Evolutionary conservation across 1,284 basidiomycete genomes (phyloP), one percentile per base, ranked within the genome.

Genomic region (Fistulinella cinereoalba): DNA sequence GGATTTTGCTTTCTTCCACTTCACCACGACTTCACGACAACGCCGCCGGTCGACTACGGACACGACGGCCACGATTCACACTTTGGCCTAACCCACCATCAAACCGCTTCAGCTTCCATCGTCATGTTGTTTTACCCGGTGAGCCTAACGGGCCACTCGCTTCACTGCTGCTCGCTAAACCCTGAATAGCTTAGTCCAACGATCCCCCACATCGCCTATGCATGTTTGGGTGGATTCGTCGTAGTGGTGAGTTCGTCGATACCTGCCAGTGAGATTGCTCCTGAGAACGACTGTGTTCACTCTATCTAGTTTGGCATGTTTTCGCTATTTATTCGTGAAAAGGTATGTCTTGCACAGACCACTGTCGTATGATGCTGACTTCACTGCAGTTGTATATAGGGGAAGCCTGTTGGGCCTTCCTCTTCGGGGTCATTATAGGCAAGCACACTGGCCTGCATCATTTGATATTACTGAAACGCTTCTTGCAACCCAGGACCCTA

Each of bases 321-420:
- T 70, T 92, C 91, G 10, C 78, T 95, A 19, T 84, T 97, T 58
- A 81, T 99, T 63, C 88, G 95, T 64, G 94, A 97, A 73, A 85
- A 80, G 74, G 86, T 85, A 46, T 37, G 73, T 44, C 31, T 54
- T 11, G 11, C 25, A 21, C 10, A 2, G 18, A 10, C n/a, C 8
- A 23, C 25, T 6, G 46, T 10, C n/a, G 6, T 15, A 5, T 13
- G 21, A 27, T 46, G 9, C 52, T 66, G 34, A 60, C 39, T 1
- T n/a, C 9, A 2, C 15, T 19, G 11, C 43, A 88, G 76, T 71
- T 97, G 25, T 99, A 97, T 64, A 84, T 98, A 52, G 97, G 97
- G 55, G 97, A 99, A 77, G 94, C 97, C 6, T 92, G 90, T 55
- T 89, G 93, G 77, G 94, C 97, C 3, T 97, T 97, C 55, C 67